These are phyloP conservation scores for Tetradesmus lagerheimii DNA, from an alignment of 139 green algal species.

Conservation along the genomic window DNA sequence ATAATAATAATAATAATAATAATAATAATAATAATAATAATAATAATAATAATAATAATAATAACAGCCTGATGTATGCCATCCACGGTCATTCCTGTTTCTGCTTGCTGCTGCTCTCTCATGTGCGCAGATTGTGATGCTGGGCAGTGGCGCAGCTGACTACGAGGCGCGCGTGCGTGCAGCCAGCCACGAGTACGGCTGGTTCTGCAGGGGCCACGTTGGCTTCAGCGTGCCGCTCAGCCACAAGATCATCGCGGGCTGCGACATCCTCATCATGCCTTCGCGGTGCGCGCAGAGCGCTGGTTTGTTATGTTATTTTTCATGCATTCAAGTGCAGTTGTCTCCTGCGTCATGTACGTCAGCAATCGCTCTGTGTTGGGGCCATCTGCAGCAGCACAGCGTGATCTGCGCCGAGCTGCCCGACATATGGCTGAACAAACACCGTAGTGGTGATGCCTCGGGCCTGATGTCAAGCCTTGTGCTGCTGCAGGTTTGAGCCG, in stretches of 20 bases:
- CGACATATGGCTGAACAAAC: too few relatives aligned
- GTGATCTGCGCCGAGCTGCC: too few relatives aligned
- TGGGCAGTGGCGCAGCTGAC: constrained; percentile 78
- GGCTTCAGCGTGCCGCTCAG: constrained; percentile 86
- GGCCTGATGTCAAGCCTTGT: neutral
- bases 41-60: too few relatives aligned
- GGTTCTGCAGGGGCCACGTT: constrained; percentile 75
- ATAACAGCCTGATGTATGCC: too few relatives aligned
- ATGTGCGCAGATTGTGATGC: constrained; percentile 80
- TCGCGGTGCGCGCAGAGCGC: constrained; percentile 44
- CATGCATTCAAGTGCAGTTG: too few relatives aligned
- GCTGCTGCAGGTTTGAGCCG: constrained; percentile 83
- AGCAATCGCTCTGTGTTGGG: neutral
- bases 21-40: too few relatives aligned
- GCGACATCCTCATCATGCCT: constrained; percentile 93
- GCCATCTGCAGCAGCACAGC: neutral
- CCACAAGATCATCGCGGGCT: constrained; percentile 87
- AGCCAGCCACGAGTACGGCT: constrained; percentile 61
- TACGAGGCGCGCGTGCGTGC: constrained; percentile 76
- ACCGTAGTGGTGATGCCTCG: neutral
- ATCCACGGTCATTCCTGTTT: too few relatives aligned
- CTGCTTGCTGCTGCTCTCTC: neutral
- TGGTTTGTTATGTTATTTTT: too few relatives aligned
- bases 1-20: too few relatives aligned
- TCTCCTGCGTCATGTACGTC: too few relatives aligned